These are phyloP conservation scores for Luffa aegyptiaca DNA, from an alignment of 306 rosid species.

Conservation along the genomic window DNA sequence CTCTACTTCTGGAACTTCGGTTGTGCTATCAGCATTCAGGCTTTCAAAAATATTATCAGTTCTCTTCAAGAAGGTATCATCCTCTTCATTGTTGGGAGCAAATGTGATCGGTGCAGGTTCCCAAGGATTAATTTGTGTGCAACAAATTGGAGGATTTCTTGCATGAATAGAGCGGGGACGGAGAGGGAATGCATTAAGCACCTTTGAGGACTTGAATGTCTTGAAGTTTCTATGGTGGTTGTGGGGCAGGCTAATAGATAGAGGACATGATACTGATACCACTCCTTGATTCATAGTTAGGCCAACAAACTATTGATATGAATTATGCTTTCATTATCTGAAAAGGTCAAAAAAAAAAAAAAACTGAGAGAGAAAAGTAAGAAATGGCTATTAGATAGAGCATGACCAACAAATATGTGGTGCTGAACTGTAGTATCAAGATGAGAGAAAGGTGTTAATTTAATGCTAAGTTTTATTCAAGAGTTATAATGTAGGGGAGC, in stretches of 20 bases:
- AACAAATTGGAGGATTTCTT: conserved; percentile 31
- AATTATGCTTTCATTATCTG: conserved; percentile 10
- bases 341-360: conserved; percentile 2
- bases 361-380: neutral
- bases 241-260: conserved; percentile 14
- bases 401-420: neutral
- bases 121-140: conserved; percentile 58
- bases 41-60: conserved; percentile 45
- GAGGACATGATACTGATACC: conserved; percentile 35
- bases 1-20: conserved; percentile 27
- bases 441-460: neutral
- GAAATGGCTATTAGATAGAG: neutral
- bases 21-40: conserved; percentile 29
- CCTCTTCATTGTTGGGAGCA: conserved; percentile 26
- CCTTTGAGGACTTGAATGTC: conserved; percentile 26
- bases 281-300: conserved; percentile 27
- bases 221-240: conserved; percentile 19
- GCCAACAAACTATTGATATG: neutral
- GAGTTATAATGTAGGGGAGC: neutral
- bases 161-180: conserved; percentile 15
- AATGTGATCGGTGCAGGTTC: conserved; percentile 53
- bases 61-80: conserved; percentile 37
- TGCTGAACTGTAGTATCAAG: neutral
- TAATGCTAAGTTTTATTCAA: neutral
- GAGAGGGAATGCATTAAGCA: conserved; percentile 16